phyloP scores from a whole-genome alignment of 225 moss, liverwort and hornwort species.

The Bryum argenteum region DNA sequence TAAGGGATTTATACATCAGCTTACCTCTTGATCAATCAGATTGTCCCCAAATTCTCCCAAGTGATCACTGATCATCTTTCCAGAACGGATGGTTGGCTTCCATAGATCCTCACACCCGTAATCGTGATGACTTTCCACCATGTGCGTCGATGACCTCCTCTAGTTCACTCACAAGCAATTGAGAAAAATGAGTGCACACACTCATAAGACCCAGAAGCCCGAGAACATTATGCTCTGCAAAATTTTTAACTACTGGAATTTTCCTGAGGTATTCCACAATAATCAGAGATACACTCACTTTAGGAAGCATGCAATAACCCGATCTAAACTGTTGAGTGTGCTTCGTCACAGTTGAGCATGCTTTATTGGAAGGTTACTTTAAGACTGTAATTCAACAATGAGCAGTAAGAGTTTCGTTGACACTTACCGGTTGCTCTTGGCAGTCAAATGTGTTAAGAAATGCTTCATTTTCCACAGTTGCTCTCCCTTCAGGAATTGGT shows the following conservation, averaged over 20 bases:
- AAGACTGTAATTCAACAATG: background rate
- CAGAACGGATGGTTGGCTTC: constrained; percentile 26
- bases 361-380: too few relatives aligned
- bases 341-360: too few relatives aligned
- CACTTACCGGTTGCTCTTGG: constrained; percentile 40
- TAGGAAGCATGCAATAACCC: too few relatives aligned
- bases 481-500: constrained; percentile 17
- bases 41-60: constrained; percentile 27
- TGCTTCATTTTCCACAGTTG: constrained; percentile 17
- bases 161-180: constrained; percentile 23
- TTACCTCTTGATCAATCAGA: constrained; percentile 28
- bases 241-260: too few relatives aligned
- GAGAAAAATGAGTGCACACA: background rate
- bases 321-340: too few relatives aligned
- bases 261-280: too few relatives aligned
- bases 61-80: constrained; percentile 9
- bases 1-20: background rate
- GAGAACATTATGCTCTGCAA: too few relatives aligned
- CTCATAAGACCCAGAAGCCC: background rate
- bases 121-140: constrained; percentile 17
- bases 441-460: constrained; percentile 41
- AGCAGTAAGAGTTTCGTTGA: constrained; percentile 2
- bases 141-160: constrained; percentile 35
- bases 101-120: constrained; percentile 29
- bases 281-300: too few relatives aligned